Percentiles rank a stretch among this genome's conserved stretches.
These are phyloP conservation scores for Theileria orientalis DNA, from an alignment of 169 alveolate genomes.

Conservation along the genomic window DNA sequence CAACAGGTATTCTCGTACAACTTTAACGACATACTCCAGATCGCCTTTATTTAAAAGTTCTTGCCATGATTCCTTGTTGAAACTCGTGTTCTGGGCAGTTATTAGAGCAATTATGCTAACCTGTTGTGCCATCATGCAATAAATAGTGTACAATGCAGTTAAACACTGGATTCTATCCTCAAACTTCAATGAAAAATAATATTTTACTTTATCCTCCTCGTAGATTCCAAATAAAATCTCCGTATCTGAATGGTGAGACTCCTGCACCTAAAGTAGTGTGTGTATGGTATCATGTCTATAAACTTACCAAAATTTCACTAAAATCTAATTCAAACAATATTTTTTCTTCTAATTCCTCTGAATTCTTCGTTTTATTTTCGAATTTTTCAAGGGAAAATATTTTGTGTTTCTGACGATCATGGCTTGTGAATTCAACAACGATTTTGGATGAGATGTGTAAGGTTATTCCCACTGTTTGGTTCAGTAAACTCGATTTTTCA, in stretches of 20 bases:
- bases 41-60: conserved; percentile 6
- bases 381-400: background rate
- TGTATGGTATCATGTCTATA: background rate
- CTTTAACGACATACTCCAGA: conserved; percentile 1
- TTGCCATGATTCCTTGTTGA: background rate
- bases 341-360: background rate
- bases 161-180: conserved; percentile 14
- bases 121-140: conserved; percentile 36
- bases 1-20: conserved; percentile 14
- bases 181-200: conserved; percentile 34
- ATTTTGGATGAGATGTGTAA: background rate
- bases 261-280: conserved; percentile 43
- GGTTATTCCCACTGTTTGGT: background rate
- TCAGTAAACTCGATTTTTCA: background rate
- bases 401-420: background rate
- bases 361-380: background rate
- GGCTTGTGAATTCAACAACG: background rate
- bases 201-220: conserved; percentile 8
- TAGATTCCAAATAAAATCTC: conserved; percentile 30
- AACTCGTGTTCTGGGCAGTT: background rate
- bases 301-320: conserved; percentile 41
- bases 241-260: conserved; percentile 4
- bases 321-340: conserved; percentile 8
- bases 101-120: conserved; percentile 2
- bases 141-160: conserved; percentile 10